phyloP scores from a whole-genome alignment of 1,284 basidiomycete genomes.

The Fomitopsis schrenkii region DNA sequence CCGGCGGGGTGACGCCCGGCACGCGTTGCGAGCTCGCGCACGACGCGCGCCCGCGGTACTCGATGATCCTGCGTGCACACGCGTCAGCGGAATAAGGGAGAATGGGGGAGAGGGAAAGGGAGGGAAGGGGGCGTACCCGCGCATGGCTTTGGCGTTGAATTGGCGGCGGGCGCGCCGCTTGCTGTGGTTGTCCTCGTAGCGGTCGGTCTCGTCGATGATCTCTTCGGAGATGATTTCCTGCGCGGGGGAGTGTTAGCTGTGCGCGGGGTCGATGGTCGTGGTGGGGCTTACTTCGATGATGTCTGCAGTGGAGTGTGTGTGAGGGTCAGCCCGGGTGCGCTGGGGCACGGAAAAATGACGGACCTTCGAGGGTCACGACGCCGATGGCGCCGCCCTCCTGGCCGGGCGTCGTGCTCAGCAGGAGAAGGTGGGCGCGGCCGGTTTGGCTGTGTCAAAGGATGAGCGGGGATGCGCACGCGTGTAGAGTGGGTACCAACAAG shows the following conservation, averaged over 20 bases:
- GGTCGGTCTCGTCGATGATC: constrained; percentile 89
- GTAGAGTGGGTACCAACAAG: constrained; percentile 48
- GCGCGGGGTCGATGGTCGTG: not conserved
- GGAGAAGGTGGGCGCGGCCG: constrained; percentile 88
- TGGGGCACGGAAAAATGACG: constrained; percentile 4
- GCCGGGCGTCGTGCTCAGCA: constrained; percentile 85
- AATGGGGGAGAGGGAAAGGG: too few species aligned
- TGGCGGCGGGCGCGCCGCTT: constrained; percentile 69
- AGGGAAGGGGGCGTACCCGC: constrained; percentile 47
- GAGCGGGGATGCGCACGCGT: not conserved
- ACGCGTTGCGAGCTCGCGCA: constrained; percentile 13
- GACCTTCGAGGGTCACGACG: constrained; percentile 78
- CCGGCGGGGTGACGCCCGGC: not conserved
- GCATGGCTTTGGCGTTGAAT: constrained; percentile 77
- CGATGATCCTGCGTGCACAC: constrained; percentile 20
- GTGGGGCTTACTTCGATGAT: constrained; percentile 54
- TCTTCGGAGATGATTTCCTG: constrained; percentile 85
- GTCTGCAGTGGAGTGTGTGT: constrained; percentile 34
- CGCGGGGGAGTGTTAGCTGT: constrained; percentile 17
- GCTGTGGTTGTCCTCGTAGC: constrained; percentile 80
- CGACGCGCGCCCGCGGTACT: constrained; percentile 17
- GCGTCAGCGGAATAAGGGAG: not conserved
- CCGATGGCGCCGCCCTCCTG: constrained; percentile 78
- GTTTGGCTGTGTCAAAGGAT: constrained; percentile 66
- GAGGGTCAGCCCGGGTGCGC: not conserved